Evolutionary conservation across 306 rosid genomes (phyloP).

Genomic region (Astragalus glycyphyllos): DNA sequence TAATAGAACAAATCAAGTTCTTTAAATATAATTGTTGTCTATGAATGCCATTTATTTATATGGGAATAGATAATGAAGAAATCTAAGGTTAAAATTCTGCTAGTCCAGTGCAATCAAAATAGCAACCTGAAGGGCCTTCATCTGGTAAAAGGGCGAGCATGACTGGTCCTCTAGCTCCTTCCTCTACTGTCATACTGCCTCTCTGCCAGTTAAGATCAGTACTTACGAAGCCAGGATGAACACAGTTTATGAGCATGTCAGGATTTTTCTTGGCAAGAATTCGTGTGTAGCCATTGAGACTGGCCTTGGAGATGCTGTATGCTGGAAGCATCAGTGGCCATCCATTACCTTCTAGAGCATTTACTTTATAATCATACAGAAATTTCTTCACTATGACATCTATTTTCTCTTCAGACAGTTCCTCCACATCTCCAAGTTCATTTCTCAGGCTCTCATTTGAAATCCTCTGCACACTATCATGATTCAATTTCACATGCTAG

Average conservation of each 20-base stretch:
- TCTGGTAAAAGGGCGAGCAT: constrained; percentile 26
- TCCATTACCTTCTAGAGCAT: constrained; percentile 58
- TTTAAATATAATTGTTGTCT: too few species aligned
- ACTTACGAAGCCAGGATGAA: constrained; percentile 32
- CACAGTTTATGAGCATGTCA: constrained; percentile 21
- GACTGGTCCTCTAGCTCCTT: constrained; percentile 63
- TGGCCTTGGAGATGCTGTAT: constrained; percentile 35
- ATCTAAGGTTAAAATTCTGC: constrained; percentile 17
- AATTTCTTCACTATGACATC: constrained; percentile 54
- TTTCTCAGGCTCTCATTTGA: constrained; percentile 52
- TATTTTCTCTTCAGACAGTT: constrained; percentile 57
- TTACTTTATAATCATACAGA: constrained; percentile 51
- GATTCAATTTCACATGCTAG: not conserved
- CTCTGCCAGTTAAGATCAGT: constrained; percentile 29
- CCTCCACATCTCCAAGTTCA: constrained; percentile 50
- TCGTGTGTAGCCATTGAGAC: constrained; percentile 28
- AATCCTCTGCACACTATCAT: constrained; percentile 54
- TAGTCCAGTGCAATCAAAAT: constrained; percentile 21
- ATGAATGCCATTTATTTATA: not conserved
- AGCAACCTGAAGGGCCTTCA: constrained; percentile 30
- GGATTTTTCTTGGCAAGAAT: constrained; percentile 22
- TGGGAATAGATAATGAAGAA: too few species aligned
- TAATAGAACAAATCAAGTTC: too few species aligned
- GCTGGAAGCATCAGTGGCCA: constrained; percentile 69
- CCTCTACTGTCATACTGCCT: constrained; percentile 44